phyloP scores from a whole-genome alignment of 768 basidiomycete species.

The Termitomyces sp. region DNA sequence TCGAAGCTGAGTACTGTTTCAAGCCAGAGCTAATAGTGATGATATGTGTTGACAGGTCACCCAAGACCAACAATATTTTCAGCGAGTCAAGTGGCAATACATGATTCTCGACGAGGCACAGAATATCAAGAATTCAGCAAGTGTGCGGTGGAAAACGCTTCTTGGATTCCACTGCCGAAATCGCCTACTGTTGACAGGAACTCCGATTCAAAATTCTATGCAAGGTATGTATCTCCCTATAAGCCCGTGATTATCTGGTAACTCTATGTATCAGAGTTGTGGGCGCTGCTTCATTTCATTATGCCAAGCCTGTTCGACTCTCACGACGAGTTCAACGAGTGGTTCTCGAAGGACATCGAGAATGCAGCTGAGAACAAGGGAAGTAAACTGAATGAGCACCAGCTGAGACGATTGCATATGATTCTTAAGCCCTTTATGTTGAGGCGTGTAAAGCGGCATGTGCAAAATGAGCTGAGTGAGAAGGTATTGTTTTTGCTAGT shows the following conservation, averaged over 20 bases:
- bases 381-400: constrained; percentile 90
- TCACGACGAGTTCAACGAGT: constrained; percentile 98
- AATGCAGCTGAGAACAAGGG: constrained; percentile 90
- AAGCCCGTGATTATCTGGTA: background rate
- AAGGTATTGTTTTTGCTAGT: constrained; percentile 56
- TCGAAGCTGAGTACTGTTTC: constrained; percentile 13
- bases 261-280: constrained; percentile 64
- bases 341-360: constrained; percentile 99
- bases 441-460: constrained; percentile 93
- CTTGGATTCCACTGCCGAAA: constrained; percentile 96
- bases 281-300: constrained; percentile 98
- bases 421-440: constrained; percentile 99
- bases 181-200: constrained; percentile 91
- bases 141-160: constrained; percentile 95
- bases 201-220: constrained; percentile 99
- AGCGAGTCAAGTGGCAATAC: constrained; percentile 98
- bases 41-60: constrained; percentile 57
- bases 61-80: constrained; percentile 97
- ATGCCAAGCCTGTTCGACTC: constrained; percentile 99
- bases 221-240: constrained; percentile 60
- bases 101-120: constrained; percentile 99
- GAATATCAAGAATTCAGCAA: constrained; percentile 97
- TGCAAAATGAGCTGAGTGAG: constrained; percentile 99
- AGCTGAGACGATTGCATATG: constrained; percentile 94
- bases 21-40: background rate